Evolutionary conservation across 1,139 yeast genomes (phyloP).

Genomic region (Suhomyces taliae): DNA sequence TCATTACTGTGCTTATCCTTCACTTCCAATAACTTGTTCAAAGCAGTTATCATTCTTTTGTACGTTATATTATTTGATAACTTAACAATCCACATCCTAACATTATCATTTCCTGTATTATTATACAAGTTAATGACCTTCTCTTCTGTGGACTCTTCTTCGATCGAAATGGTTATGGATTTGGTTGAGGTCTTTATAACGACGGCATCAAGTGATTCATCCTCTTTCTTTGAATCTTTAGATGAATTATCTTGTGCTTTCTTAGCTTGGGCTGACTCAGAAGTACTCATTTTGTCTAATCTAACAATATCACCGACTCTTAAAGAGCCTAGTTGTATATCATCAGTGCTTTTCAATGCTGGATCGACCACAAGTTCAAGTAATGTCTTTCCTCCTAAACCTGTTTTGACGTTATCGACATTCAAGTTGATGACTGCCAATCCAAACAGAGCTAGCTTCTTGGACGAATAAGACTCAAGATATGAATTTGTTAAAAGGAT

Average conservation of each 20-base stretch:
- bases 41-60: conserved; percentile 76
- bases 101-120: conserved; percentile 37
- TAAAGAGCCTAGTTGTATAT: conserved; percentile 56
- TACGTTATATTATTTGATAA: conserved; percentile 70
- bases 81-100: conserved; percentile 62
- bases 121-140: conserved; percentile 44
- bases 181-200: conserved; percentile 50
- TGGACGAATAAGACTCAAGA: conserved; percentile 56
- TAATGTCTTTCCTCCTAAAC: conserved; percentile 75
- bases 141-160: conserved; percentile 57
- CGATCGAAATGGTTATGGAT: conserved; percentile 53
- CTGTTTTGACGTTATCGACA: conserved; percentile 64
- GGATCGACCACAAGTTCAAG: conserved; percentile 67
- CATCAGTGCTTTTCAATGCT: conserved; percentile 39
- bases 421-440: conserved; percentile 70
- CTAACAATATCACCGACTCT: conserved; percentile 78
- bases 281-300: conserved; percentile 37
- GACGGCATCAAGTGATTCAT: conserved; percentile 55
- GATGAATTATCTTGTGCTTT: conserved; percentile 18
- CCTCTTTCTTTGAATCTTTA: conserved; percentile 14
- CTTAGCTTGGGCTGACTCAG: conserved; percentile 16
- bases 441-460: conserved; percentile 66
- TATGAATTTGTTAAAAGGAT: conserved; percentile 52
- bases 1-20: conserved; percentile 31
- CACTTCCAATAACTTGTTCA: conserved; percentile 64